These are phyloP conservation scores for Corylus heterophylla DNA, from an alignment of 306 rosid species.

Conservation along the genomic window DNA sequence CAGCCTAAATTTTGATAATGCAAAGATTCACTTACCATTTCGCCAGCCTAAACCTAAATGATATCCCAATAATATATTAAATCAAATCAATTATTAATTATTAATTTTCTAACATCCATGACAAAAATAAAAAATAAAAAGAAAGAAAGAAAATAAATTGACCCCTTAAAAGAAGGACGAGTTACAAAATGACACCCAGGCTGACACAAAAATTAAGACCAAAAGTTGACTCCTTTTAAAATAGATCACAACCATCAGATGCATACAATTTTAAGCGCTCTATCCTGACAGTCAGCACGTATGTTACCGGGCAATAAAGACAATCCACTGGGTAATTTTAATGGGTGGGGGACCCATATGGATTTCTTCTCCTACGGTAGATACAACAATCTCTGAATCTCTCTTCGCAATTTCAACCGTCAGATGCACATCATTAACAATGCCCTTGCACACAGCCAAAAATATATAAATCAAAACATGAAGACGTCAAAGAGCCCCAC, in stretches of 20 bases:
- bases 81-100: too few relatives aligned
- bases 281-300: background rate
- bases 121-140: too few relatives aligned
- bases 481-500: constrained; percentile 18
- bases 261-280: background rate
- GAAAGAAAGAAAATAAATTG: too few relatives aligned
- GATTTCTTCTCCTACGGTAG: constrained; percentile 26
- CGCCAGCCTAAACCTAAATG: too few relatives aligned
- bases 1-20: too few relatives aligned
- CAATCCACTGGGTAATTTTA: background rate
- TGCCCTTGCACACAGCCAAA: constrained; percentile 24
- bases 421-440: constrained; percentile 22
- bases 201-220: too few relatives aligned
- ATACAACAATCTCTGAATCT: constrained; percentile 3
- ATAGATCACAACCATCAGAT: constrained; percentile 1
- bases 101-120: too few relatives aligned
- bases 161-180: too few relatives aligned
- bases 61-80: too few relatives aligned
- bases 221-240: background rate
- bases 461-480: constrained; percentile 28
- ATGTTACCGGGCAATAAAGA: constrained; percentile 17
- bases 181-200: too few relatives aligned
- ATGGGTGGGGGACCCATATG: constrained; percentile 41
- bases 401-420: constrained; percentile 29
- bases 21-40: too few relatives aligned